Evolutionary conservation across 371 early-diverging fungal genomes (phyloP).

Genomic region (Mortierella sp.): DNA sequence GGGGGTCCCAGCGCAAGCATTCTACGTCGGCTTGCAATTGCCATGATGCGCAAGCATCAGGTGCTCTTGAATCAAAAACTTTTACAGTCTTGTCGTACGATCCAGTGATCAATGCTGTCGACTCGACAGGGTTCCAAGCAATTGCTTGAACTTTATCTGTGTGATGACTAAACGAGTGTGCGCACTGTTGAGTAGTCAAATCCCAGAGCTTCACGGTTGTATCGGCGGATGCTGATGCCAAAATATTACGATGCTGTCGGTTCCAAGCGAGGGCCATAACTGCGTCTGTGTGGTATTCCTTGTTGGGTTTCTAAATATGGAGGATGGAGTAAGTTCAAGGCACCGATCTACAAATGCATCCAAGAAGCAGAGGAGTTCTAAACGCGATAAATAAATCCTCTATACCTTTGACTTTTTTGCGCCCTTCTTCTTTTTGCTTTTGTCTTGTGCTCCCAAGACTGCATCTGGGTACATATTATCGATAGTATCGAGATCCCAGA

Average conservation of each 20-base stretch:
- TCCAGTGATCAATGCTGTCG: constrained; percentile 89
- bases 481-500: constrained; percentile 95
- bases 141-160: constrained; percentile 90
- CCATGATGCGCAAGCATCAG: constrained; percentile 71
- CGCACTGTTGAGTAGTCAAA: constrained; percentile 75
- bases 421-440: constrained; percentile 65
- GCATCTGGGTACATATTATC: constrained; percentile 93
- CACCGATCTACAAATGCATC: neutral
- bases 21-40: constrained; percentile 91
- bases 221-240: constrained; percentile 95
- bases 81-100: constrained; percentile 90
- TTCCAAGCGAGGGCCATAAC: constrained; percentile 96
- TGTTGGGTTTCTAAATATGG: constrained; percentile 66
- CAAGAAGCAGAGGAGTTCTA: neutral
- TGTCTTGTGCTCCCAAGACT: constrained; percentile 81
- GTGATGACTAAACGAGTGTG: constrained; percentile 87
- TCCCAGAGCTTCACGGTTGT: constrained; percentile 98
- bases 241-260: constrained; percentile 83
- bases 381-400: neutral
- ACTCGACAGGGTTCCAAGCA: constrained; percentile 90
- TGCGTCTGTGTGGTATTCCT: constrained; percentile 91
- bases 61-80: constrained; percentile 90
- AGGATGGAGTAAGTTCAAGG: neutral
- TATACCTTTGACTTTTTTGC: constrained; percentile 67
- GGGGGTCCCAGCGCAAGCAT: constrained; percentile 89